Evolutionary conservation across 108 stramenopile genomes (phyloP).

Genomic region (Hondaea fermentalgiana): DNA sequence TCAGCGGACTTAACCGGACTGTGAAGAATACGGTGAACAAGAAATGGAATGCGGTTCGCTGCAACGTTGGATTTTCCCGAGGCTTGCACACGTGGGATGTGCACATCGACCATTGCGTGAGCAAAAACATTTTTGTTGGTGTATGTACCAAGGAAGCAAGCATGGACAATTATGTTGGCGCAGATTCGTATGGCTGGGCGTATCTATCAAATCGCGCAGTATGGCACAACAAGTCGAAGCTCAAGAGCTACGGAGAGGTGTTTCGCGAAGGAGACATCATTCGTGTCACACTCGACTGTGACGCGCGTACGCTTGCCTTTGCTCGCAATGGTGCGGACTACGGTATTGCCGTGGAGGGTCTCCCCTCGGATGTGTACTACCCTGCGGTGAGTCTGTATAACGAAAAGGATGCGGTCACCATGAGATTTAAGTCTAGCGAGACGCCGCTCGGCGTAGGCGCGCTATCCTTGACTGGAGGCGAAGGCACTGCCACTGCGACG

Average conservation of each 20-base stretch:
- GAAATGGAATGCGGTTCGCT: constrained; percentile 49
- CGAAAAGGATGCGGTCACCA: constrained; percentile 32
- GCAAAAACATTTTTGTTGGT: constrained; percentile 51
- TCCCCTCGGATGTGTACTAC: constrained; percentile 31
- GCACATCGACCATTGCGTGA: constrained; percentile 40
- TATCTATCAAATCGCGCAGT: constrained; percentile 53
- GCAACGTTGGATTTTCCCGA: constrained; percentile 9
- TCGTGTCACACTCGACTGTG: constrained; percentile 37
- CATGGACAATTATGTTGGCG: constrained; percentile 48
- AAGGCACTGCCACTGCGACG: no score
- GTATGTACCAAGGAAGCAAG: constrained; percentile 24
- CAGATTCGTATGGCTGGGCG: constrained; percentile 44
- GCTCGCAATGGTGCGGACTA: constrained; percentile 35
- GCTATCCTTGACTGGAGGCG: no score
- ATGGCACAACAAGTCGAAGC: constrained; percentile 54
- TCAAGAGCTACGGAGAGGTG: constrained; percentile 21
- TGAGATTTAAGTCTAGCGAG: neutral
- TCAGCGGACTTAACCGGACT: constrained; percentile 28
- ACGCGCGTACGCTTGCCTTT: constrained; percentile 32
- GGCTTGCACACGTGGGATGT: constrained; percentile 47
- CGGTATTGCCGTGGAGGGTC: constrained; percentile 42
- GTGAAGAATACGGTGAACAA: constrained; percentile 41
- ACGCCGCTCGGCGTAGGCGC: no score
- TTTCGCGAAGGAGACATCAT: constrained; percentile 39
- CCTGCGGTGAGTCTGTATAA: constrained; percentile 51